Evolutionary conservation across 2,329 filamentous ascomycete genomes (phyloP).

Genomic region (Trichophyton mentagrophytes): DNA sequence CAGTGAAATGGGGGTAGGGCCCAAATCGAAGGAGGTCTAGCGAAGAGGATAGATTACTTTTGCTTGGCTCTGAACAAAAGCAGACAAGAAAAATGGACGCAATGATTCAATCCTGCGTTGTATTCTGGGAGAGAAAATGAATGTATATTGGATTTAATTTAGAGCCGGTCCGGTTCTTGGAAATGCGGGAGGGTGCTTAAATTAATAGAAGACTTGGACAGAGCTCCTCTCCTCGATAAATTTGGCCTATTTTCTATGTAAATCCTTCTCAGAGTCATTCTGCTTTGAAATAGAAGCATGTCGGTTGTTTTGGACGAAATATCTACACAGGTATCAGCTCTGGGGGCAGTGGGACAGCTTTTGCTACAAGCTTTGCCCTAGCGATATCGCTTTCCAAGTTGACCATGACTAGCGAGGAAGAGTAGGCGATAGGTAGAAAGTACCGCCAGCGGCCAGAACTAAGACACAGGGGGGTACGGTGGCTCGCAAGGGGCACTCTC

Average conservation of each 20-base stretch:
- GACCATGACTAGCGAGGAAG: neutral
- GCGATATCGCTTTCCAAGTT: neutral
- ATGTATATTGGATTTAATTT: conserved; percentile 6
- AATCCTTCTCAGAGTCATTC: conserved; percentile 1
- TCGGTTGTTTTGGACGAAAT: conserved; percentile 7
- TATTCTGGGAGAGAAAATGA: conserved; percentile 3
- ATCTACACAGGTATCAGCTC: neutral
- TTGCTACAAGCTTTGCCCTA: neutral
- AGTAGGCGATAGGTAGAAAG: neutral
- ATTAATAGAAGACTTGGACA: conserved; percentile 2
- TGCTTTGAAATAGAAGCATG: neutral
- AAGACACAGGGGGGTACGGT: neutral
- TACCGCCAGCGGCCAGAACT: neutral
- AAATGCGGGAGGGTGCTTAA: neutral
- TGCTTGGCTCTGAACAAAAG: conserved; percentile 2
- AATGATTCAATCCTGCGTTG: conserved; percentile 2
- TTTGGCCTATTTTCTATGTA: neutral
- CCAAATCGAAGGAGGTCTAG: neutral
- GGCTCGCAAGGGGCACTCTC: neutral
- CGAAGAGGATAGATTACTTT: conserved; percentile 3
- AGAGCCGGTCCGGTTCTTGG: conserved; percentile 1
- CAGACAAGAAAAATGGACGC: neutral
- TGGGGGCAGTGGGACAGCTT: conserved; percentile 1
- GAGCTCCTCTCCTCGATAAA: neutral
- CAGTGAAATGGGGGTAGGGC: neutral